Evolutionary conservation across 192 early-diverging fungal species (phyloP), one percentile per base, ranked within the genome.

Genomic region (Coemansia sp.): DNA sequence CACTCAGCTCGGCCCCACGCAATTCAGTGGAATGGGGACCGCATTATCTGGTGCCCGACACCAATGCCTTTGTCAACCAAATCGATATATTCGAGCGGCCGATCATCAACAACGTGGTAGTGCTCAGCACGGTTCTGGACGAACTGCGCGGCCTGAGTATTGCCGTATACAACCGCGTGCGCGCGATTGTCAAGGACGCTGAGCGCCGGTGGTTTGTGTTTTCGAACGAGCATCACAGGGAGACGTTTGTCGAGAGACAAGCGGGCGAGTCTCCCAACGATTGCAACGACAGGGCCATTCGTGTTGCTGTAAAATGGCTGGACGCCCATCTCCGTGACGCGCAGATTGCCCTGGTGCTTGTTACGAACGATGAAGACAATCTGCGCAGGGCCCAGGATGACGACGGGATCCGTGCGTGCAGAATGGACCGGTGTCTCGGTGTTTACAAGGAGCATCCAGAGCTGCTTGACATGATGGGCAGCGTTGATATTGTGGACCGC

Each of bases 81-180:
- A 94, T 99, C 69, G 97, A 99, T 78, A 84, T 98, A 18, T 89
- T 99, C 69, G 95, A 96, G 76, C 93, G 97, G 61, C 74, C 86
- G 38, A 88, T 89, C 50, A 90, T 98, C 74, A 87, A 88, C 53
- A 86, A 99, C 70, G 93, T 99, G 16, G 88, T 99, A 65, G 87
- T 99, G 10, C 83, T 97, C 21, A 93, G 95, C 76, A 99, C 97
- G 0, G 96, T 97, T 9, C 85, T 94, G 41, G 91, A 97, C 66
- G 97, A 99, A 72, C 83, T 99, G 65, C 83, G 90, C 54, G 92
- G 95, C 68, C 81, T 93, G 40, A 94, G 89, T 59, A 78, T 87
- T 48, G 83, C 93, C 12, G 88, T 94, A 9, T 93, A 96, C 69
- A 89, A 90, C 64, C 87, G 96, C 12, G 81, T 97, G 13, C 86